Percentiles rank a stretch among this genome's conserved stretches.
Conservation (phyloP, 2,329 filamentous ascomycete species). For the Paecilomyces dactylethromorphus region DNA sequence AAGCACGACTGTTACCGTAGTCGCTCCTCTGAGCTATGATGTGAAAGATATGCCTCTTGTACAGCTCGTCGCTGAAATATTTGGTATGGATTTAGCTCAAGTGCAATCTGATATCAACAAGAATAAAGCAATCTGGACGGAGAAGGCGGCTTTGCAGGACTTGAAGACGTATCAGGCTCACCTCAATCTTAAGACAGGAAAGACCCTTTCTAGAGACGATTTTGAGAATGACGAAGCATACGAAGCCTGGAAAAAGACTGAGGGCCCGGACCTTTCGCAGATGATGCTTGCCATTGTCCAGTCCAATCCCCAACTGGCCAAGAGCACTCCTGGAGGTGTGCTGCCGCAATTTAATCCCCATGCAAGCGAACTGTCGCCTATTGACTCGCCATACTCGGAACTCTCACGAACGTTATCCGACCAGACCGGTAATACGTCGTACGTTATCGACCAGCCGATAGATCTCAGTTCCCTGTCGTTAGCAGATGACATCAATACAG, state of each 20-base stretch:
- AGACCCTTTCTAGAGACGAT: conserved; percentile 72
- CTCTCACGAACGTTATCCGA: conserved; percentile 41
- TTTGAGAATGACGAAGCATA: conserved; percentile 88
- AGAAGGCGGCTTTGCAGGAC: conserved; percentile 82
- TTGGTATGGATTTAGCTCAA: conserved; percentile 69
- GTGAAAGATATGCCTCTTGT: conserved; percentile 97
- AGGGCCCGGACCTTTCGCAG: conserved; percentile 77
- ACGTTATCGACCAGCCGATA: conserved; percentile 61
- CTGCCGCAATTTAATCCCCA: conserved; percentile 52
- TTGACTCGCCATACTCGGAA: conserved; percentile 39
- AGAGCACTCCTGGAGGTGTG: conserved; percentile 57
- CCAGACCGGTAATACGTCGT: conserved; percentile 42
- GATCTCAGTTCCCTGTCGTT: conserved; percentile 56
- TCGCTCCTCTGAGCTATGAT: conserved; percentile 78
- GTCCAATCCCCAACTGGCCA: conserved; percentile 77
- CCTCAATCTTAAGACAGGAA: conserved; percentile 70
- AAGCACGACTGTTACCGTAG: conserved; percentile 65
- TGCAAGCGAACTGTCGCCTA: conserved; percentile 23
- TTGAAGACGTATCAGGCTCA: conserved; percentile 90
- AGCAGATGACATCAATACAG: conserved; percentile 32
- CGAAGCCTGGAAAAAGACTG: conserved; percentile 84
- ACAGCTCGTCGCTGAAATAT: conserved; percentile 77
- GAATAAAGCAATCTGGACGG: conserved; percentile 77
- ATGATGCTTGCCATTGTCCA: conserved; percentile 91
- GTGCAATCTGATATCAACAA: conserved; percentile 83